Base-by-base conservation (phyloP, 805 yeast species). In the Cyberlindnera lachancei region DNA sequence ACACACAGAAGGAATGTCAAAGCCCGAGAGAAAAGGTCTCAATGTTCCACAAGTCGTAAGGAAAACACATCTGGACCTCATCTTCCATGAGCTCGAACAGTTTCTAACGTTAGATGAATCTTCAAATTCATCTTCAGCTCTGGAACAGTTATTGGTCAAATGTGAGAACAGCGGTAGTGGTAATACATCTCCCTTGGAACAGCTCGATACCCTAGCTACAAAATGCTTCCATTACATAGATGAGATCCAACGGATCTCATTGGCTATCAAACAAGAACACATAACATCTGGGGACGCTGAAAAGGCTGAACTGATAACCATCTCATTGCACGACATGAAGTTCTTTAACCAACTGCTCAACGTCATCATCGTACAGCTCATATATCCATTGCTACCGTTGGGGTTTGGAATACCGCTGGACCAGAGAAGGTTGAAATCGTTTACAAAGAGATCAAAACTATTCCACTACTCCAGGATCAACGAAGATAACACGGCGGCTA, bases 291-390 rank as follows among this genome's bases (percentile, higher is more conserved):
- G 27, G 3, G 45, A 40, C 23, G 30, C 43, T 3, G 52, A 46
- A 6, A 47, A 41, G 20, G 21, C 37, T 3, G 38, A 49, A 17
- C 36, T 63, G 27, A 41, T 82, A 9, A 63, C 80, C 7, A 78
- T 90, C 12, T 84, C 96, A 0, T 63, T 90, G 8, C 87, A 85
- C 46, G 97, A 92, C 52, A 76, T 90, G 68, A 81, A 77, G 50
- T 68, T 73, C 4, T 70, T 92, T 35, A 79, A 81, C 22, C 70
- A 66, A 15, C 50, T 90, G 27, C 54, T 81, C 14, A 80, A 78
- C 41, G 36, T 80, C 9, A 62, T 88, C 2, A 72, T 87, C 0
- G 55, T 80, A 2, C 79, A 77, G 41, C 88, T 94, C 0, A 64
- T 90, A 0, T 80, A 79, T 43, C 73, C 87, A 0, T 70, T 73